Evolutionary conservation across 306 rosid genomes (phyloP), one percentile per base, ranked within the genome.

Genomic region (Vicia faba): DNA sequence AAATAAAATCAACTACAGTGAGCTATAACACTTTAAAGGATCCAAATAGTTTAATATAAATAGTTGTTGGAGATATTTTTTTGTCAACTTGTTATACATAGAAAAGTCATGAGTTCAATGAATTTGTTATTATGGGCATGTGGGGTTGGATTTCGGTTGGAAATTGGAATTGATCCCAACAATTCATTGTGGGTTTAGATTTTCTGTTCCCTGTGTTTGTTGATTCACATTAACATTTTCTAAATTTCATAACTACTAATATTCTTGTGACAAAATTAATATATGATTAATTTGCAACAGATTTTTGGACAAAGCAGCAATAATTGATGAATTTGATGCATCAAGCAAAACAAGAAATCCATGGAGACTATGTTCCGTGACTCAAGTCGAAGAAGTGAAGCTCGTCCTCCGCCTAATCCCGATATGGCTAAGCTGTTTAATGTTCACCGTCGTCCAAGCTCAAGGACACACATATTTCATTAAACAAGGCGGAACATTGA

Each of bases 371-470:
- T 88, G 97, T 80, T 78, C 91, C 18, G 69, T 79, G 19, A 79
- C 68, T 5, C 93, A 91, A 78, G 97, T 91, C 8, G 93, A 86
- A 74, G 93, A 91, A 80, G 93, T 76, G 38, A 91, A 88, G 83
- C 81, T 81, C 1, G 80, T 88, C 8, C 63, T 84, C 16, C 82
- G 96, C 3, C 71, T 91, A 5, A 76, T 91, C 29, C 97, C 96
- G 29, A 60, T 91, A 48, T 91, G 97, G 96, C 56, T 91, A 4
- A 75, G 84, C 1, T 88, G 93, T 31, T 4, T 91, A 8, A 88
- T 88, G 85, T 86, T 84, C 78, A 69, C 65, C 0, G 88, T 73
- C 0, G 86, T 84, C 15, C 89, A 91, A 57, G 35, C 91, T 10
- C 91, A 84, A 39, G 36, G 76, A 20, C 81, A 80, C 80, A 91